Evolutionary conservation across 257 asterid species (phyloP), one percentile per base, ranked within the genome.

Genomic region (Perilla frutescens): DNA sequence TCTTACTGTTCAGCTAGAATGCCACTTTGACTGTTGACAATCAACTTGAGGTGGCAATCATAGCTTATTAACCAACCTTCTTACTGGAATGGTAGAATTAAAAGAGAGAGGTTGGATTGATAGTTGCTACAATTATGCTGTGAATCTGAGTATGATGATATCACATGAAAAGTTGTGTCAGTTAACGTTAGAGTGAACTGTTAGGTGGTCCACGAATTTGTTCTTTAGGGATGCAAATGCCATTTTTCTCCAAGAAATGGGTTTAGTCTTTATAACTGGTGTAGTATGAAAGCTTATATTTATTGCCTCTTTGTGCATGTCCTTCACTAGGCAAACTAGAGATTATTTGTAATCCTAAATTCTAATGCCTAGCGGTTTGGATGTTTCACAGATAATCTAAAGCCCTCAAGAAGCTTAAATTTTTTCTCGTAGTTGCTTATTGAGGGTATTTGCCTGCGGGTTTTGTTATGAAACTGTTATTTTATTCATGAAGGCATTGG

Each of bases 1-100:
- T 53, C 12, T 15, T 13, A 57, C 63, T 50, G 32, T 45, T 65
- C 47, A 15, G 9, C 36, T 64, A 12, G 9, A 73, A 40, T 55
- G 62, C n/a, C 50, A 61, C 50, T 62, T 49, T 72, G 71, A 62
- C 45, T 51, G 20, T 49, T 62, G 71, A 51, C 40, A 49, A n/a
- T 62, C 61, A 47, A 61, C 37, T 71, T 50, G 71, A 72, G 63
- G 45, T 12, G 41, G 37, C 60, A 51, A 11, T 51, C 47, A 39
- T n/a, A 49, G 56, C 50, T 60, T 47, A 57, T 34, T 34, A 15
- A 62, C 11, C 62, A 9, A 51, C 32, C 44, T 32, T 62, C 62
- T 15, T 49, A 12, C 44, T 50, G 55, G 36, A 37, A 61, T 8
- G 59, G 59, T 43, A 59, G 76, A 45, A 50, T 48, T 60, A 32